These are phyloP conservation scores for Hypoxylon sp. DNA, from an alignment of 2,329 filamentous ascomycete genomes.

Conservation along the genomic window DNA sequence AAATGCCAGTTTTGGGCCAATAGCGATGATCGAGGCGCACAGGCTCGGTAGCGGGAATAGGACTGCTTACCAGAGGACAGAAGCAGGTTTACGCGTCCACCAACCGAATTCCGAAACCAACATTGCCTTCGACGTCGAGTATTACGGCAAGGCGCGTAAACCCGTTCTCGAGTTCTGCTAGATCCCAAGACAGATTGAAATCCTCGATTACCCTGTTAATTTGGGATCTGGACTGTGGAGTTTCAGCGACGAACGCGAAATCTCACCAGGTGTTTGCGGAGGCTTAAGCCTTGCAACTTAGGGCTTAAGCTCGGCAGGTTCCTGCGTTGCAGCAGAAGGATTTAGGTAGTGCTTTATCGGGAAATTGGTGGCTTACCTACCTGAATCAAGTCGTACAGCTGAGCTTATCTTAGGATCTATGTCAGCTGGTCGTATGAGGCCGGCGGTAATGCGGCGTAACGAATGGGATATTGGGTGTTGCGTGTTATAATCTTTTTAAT, in stretches of 20 bases:
- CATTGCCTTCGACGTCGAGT: background rate
- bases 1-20: background rate
- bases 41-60: background rate
- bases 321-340: background rate
- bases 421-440: background rate
- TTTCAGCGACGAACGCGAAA: background rate
- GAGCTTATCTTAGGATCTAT: background rate
- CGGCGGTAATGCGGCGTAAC: background rate
- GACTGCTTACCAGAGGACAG: background rate
- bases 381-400: background rate
- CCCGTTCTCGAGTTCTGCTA: background rate
- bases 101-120: background rate
- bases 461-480: background rate
- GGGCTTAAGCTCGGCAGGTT: background rate
- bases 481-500: background rate
- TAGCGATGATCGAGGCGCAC: background rate
- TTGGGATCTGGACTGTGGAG: background rate
- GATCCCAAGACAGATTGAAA: background rate
- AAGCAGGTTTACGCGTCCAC: background rate
- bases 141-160: background rate
- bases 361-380: background rate
- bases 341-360: background rate
- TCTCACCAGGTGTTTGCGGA: background rate
- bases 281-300: background rate
- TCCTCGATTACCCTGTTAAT: background rate